Conservation (phyloP, 352 stramenopile genomes). For the Pythium rhizo-oryzae region DNA sequence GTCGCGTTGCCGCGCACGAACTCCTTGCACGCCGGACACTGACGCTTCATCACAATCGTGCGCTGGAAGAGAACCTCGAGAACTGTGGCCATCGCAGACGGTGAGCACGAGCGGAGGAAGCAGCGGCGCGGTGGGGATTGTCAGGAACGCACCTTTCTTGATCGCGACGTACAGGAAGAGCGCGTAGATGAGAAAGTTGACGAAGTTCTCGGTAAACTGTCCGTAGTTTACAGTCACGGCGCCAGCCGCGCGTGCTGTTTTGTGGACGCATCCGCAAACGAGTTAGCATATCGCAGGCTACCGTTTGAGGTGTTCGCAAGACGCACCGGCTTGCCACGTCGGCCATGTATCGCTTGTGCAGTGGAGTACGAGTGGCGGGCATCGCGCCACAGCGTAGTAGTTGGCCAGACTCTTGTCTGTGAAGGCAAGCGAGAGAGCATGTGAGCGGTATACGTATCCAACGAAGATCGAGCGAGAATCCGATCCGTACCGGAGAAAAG, state of each 20-base stretch:
- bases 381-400: slow-evolving; percentile 61
- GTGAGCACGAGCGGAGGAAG: neutral
- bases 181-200: slow-evolving; percentile 77
- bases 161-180: slow-evolving; percentile 74
- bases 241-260: slow-evolving; percentile 51
- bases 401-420: slow-evolving; percentile 63
- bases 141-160: slow-evolving; percentile 51
- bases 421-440: neutral
- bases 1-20: slow-evolving; percentile 61
- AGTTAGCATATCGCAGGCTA: too few relatives aligned
- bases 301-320: too few relatives aligned
- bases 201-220: slow-evolving; percentile 63
- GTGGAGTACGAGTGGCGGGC: slow-evolving; percentile 32
- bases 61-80: slow-evolving; percentile 66
- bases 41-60: slow-evolving; percentile 63
- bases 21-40: slow-evolving; percentile 70
- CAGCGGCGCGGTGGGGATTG: neutral
- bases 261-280: too few relatives aligned
- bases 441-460: too few relatives aligned
- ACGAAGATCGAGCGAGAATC: too few relatives aligned
- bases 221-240: slow-evolving; percentile 76
- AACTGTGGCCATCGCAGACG: slow-evolving; percentile 18
- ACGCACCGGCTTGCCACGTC: slow-evolving; percentile 63
- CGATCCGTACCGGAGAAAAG: slow-evolving; percentile 76
- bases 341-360: slow-evolving; percentile 59